Conservation (phyloP, 306 rosid species). For the Quercus gilva region DNA sequence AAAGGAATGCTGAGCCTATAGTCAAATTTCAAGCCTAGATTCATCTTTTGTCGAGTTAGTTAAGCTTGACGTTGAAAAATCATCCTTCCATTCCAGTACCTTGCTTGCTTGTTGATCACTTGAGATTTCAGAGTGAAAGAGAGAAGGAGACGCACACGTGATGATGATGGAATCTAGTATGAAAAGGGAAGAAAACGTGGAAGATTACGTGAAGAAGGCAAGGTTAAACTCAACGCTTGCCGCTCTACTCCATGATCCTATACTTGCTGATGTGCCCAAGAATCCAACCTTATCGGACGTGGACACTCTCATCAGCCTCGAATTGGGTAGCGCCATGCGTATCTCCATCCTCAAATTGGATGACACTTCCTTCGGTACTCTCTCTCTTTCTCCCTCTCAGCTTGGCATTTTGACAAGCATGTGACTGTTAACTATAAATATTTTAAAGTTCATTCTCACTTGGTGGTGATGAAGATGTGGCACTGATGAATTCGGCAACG, state of each 20-base stretch:
- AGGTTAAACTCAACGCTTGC: slow-evolving; percentile 56
- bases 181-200: slow-evolving; percentile 25
- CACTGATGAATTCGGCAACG: slow-evolving; percentile 66
- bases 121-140: not conserved
- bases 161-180: not conserved
- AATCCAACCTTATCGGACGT: slow-evolving; percentile 70
- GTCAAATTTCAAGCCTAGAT: too few relatives aligned
- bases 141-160: not conserved
- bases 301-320: slow-evolving; percentile 76
- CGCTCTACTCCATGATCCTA: slow-evolving; percentile 51
- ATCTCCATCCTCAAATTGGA: slow-evolving; percentile 65
- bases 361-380: slow-evolving; percentile 53
- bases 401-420: slow-evolving; percentile 34
- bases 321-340: slow-evolving; percentile 89
- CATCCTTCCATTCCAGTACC: not conserved
- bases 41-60: too few relatives aligned
- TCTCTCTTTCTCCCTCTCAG: not conserved
- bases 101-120: not conserved
- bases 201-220: slow-evolving; percentile 45
- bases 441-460: not conserved
- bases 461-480: slow-evolving; percentile 46
- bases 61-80: not conserved
- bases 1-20: too few relatives aligned
- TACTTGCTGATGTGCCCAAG: slow-evolving; percentile 68
- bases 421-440: not conserved